Evolutionary conservation across 164 flowering plant genomes (phyloP).

Genomic region (Umbellularia californica): DNA sequence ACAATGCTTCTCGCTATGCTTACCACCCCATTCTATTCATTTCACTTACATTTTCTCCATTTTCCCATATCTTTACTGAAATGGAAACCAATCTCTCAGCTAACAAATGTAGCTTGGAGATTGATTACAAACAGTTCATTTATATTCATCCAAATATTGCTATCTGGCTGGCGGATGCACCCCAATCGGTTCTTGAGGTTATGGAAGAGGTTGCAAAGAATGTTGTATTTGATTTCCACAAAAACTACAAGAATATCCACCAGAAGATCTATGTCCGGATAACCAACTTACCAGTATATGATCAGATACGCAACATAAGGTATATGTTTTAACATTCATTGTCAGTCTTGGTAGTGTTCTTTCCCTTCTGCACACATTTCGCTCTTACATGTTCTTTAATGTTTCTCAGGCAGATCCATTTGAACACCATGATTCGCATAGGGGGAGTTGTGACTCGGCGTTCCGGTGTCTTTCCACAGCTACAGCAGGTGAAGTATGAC

Average conservation of each 20-base stretch:
- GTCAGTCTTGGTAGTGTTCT: neutral
- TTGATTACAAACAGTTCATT: constrained; percentile 90
- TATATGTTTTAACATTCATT: constrained; percentile 12
- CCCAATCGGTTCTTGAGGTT: constrained; percentile 90
- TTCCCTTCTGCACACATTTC: neutral
- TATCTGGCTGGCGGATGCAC: constrained; percentile 99
- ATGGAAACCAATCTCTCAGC: constrained; percentile 40
- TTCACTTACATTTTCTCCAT: neutral
- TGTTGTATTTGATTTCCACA: constrained; percentile 76
- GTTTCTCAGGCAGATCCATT: constrained; percentile 78
- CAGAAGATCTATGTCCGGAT: constrained; percentile 82
- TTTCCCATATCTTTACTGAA: neutral
- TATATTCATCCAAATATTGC: constrained; percentile 92
- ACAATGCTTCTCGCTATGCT: constrained; percentile 10
- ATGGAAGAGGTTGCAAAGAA: constrained; percentile 95
- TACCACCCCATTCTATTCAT: neutral
- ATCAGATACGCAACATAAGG: constrained; percentile 96
- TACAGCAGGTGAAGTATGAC: constrained; percentile 94
- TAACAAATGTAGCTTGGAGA: constrained; percentile 95
- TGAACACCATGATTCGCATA: constrained; percentile 96
- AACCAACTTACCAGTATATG: constrained; percentile 88
- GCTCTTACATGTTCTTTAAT: neutral
- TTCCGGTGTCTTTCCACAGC: constrained; percentile 95
- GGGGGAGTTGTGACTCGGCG: constrained; percentile 98
- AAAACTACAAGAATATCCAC: constrained; percentile 83